Percentiles rank a stretch among this genome's conserved stretches.
Evolutionary conservation across 129 eudicot genomes (phyloP).

Genomic region (Arctium lappa): DNA sequence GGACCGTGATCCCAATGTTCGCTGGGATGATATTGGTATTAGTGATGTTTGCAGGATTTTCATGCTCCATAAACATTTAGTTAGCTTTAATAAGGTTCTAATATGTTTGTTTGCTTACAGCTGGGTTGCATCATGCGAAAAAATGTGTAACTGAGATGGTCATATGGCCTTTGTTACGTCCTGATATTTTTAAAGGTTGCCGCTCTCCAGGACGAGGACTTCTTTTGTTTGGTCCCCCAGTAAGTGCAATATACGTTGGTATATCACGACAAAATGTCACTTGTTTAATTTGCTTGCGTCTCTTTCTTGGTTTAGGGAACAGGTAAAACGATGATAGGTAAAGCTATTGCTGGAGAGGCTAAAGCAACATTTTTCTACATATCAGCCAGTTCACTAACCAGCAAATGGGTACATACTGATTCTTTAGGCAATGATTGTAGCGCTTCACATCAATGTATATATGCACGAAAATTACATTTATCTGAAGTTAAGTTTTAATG

Average conservation of each 20-base stretch:
- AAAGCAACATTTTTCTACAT: slow-evolving; percentile 98
- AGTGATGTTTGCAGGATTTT: slow-evolving; percentile 1
- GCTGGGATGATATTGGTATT: slow-evolving; percentile 95
- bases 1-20: slow-evolving; percentile 96
- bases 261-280: not conserved
- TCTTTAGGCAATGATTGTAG: not conserved
- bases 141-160: slow-evolving; percentile 98
- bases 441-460: not conserved
- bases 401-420: slow-evolving; percentile 78
- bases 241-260: slow-evolving; percentile 33
- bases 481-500: slow-evolving; percentile 2
- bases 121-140: slow-evolving; percentile 97
- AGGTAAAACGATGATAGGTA: slow-evolving; percentile 99
- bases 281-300: slow-evolving; percentile 3
- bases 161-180: slow-evolving; percentile 95
- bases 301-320: slow-evolving; percentile 66
- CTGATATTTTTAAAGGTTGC: slow-evolving; percentile 90
- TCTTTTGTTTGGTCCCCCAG: slow-evolving; percentile 99
- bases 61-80: not conserved
- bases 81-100: slow-evolving; percentile 5
- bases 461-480: not conserved
- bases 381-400: slow-evolving; percentile 96
- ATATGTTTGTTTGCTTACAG: slow-evolving; percentile 35
- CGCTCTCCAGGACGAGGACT: slow-evolving; percentile 99
- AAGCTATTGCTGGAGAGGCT: slow-evolving; percentile 99